phyloP scores from a whole-genome alignment of 1,284 basidiomycete species.

The Peniophora sp. region DNA sequence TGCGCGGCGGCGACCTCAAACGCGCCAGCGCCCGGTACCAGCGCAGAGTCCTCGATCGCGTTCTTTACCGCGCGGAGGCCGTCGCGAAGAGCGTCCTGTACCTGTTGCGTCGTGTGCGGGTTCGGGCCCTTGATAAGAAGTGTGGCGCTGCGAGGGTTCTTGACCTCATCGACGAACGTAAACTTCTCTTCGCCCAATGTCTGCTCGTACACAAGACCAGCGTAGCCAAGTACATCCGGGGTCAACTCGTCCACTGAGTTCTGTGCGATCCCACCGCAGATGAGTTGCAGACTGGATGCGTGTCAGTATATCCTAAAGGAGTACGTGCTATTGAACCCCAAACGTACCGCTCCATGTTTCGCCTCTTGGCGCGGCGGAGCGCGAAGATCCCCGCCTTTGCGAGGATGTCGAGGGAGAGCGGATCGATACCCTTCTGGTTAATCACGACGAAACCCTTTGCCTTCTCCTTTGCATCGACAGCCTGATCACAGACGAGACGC shows the following conservation, averaged over 20 bases:
- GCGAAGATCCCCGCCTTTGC: constrained; percentile 97
- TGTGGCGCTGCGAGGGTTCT: constrained; percentile 94
- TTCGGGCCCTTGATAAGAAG: constrained; percentile 99
- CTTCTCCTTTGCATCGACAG: constrained; percentile 73
- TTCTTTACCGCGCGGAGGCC: constrained; percentile 97
- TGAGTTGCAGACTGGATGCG: constrained; percentile 69
- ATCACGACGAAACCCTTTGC: constrained; percentile 90
- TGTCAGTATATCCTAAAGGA: constrained; percentile 4
- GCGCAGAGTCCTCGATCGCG: constrained; percentile 82
- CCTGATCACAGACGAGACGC: constrained; percentile 91
- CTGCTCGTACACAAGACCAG: constrained; percentile 98
- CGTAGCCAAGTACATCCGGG: constrained; percentile 91
- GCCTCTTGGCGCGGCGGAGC: constrained; percentile 89
- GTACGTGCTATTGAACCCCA: neutral
- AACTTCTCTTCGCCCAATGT: constrained; percentile 99
- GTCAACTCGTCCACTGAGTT: constrained; percentile 97
- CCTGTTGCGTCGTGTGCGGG: constrained; percentile 92
- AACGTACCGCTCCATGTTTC: constrained; percentile 91
- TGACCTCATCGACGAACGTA: constrained; percentile 97
- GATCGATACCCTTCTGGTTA: constrained; percentile 99
- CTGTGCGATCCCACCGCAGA: constrained; percentile 93
- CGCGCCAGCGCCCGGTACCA: constrained; percentile 94
- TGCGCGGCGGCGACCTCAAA: constrained; percentile 94
- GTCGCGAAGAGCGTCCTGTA: constrained; percentile 95
- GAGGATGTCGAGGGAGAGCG: constrained; percentile 91